Evolutionary conservation across 768 basidiomycete species (phyloP).

Genomic region (Baorangia bicolor): DNA sequence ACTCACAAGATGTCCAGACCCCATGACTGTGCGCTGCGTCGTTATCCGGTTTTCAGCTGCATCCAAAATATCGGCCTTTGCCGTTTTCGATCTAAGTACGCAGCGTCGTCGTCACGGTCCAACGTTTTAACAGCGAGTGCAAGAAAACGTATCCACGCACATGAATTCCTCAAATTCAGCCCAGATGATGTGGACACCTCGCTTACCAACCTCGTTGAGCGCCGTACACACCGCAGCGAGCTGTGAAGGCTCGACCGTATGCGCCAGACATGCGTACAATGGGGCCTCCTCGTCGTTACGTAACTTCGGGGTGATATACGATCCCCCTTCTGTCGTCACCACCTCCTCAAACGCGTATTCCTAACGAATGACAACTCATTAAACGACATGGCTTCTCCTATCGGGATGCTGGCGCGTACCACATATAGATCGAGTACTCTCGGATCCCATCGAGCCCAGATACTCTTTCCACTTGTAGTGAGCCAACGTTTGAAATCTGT

Average conservation of each 20-base stretch:
- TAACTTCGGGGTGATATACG: conserved; percentile 20
- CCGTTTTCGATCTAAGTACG: conserved; percentile 20
- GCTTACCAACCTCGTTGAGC: conserved; percentile 8
- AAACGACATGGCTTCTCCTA: neutral
- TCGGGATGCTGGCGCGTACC: conserved; percentile 9
- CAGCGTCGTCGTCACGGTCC: neutral
- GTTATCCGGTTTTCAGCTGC: conserved; percentile 23
- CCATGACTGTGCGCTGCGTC: conserved; percentile 23
- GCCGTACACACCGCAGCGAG: conserved; percentile 18
- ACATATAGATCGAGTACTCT: conserved; percentile 23
- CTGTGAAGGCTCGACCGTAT: conserved; percentile 27
- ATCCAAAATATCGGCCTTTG: conserved; percentile 29
- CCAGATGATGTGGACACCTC: conserved; percentile 30
- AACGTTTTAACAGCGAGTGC: neutral
- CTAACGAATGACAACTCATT: conserved; percentile 1
- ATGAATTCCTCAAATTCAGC: conserved; percentile 32
- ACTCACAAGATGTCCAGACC: conserved; percentile 33
- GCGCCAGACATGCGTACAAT: conserved; percentile 24
- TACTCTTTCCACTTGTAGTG: conserved; percentile 3
- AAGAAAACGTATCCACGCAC: conserved; percentile 9
- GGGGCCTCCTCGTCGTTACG: conserved; percentile 33
- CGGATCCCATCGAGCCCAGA: conserved; percentile 27
- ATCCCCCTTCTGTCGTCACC: neutral
- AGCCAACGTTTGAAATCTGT: conserved; percentile 23
- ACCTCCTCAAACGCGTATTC: conserved; percentile 28